A percentile compares a stretch with the other conserved stretches of the same genome.
These are phyloP conservation scores for Boletus insuetus DNA, from an alignment of 768 basidiomycete genomes.

Conservation along the genomic window DNA sequence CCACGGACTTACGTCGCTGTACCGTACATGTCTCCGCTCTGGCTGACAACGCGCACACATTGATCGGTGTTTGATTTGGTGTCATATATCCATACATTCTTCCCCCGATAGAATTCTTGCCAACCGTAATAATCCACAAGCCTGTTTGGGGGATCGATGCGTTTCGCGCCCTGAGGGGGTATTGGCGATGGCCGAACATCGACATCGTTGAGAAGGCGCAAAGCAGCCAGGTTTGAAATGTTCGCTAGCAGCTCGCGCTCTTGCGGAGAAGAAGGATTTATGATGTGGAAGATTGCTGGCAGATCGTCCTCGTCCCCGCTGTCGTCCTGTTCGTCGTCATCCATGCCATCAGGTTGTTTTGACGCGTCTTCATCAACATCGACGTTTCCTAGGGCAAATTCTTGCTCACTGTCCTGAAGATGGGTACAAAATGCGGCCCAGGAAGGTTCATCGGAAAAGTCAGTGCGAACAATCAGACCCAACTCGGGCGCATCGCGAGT, in stretches of 20 bases:
- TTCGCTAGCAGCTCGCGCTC: constrained; percentile 42
- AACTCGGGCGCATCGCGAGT: constrained; percentile 46
- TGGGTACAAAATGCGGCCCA: constrained; percentile 55
- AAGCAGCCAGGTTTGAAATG: constrained; percentile 62
- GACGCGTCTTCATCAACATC: constrained; percentile 26
- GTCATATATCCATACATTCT: constrained; percentile 76
- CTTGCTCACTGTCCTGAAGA: constrained; percentile 56
- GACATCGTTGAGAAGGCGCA: constrained; percentile 72
- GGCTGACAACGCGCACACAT: constrained; percentile 65
- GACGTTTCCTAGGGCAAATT: constrained; percentile 37
- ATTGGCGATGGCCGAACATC: constrained; percentile 55
- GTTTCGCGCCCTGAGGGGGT: constrained; percentile 43
- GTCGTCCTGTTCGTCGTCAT: constrained; percentile 4
- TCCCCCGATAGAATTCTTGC: constrained; percentile 73
- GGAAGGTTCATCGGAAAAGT: constrained; percentile 64
- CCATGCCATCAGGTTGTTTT: constrained; percentile 23
- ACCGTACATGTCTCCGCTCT: constrained; percentile 62
- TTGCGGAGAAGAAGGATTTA: constrained; percentile 44
- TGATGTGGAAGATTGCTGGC: constrained; percentile 49
- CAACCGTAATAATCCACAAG: constrained; percentile 61
- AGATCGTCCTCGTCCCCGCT: constrained; percentile 28
- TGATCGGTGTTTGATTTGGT: constrained; percentile 60
- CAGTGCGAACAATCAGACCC: constrained; percentile 70
- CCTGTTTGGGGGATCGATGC: constrained; percentile 49
- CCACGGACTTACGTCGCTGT: constrained; percentile 66